phyloP scores from a whole-genome alignment of 331 rosid genomes.

The Malus hybrid region DNA sequence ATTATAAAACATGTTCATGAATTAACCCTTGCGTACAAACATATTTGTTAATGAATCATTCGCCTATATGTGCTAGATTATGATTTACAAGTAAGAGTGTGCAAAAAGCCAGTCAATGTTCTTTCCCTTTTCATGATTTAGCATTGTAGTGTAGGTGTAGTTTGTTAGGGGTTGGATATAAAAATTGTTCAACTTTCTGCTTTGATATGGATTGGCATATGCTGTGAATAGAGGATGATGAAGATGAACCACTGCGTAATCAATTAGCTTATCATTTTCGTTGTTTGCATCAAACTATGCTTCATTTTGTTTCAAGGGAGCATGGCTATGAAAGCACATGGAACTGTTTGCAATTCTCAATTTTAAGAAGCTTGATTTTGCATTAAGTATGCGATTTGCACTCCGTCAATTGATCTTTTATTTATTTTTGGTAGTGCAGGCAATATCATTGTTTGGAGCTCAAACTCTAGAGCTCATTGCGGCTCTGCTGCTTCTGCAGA shows the following conservation, averaged over 20 bases:
- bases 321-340: background rate
- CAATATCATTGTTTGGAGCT: conserved; percentile 48
- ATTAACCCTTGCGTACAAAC: background rate
- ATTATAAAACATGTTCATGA: too few relatives aligned
- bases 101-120: background rate
- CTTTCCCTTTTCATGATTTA: background rate
- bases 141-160: background rate
- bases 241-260: background rate
- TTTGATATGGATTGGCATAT: too few relatives aligned
- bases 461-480: conserved; percentile 30
- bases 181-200: background rate
- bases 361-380: background rate
- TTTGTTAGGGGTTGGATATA: background rate
- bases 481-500: conserved; percentile 44
- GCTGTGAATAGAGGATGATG: too few relatives aligned
- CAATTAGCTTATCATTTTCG: background rate
- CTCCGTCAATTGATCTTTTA: background rate
- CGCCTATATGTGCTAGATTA: background rate
- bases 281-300: background rate
- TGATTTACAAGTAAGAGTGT: background rate
- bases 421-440: conserved; percentile 28
- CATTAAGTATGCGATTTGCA: background rate
- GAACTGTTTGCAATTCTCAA: background rate
- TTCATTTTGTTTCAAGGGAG: background rate
- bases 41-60: background rate